phyloP scores from a whole-genome alignment of 2,329 filamentous ascomycete genomes.

The Scolecobasidium constrictum region DNA sequence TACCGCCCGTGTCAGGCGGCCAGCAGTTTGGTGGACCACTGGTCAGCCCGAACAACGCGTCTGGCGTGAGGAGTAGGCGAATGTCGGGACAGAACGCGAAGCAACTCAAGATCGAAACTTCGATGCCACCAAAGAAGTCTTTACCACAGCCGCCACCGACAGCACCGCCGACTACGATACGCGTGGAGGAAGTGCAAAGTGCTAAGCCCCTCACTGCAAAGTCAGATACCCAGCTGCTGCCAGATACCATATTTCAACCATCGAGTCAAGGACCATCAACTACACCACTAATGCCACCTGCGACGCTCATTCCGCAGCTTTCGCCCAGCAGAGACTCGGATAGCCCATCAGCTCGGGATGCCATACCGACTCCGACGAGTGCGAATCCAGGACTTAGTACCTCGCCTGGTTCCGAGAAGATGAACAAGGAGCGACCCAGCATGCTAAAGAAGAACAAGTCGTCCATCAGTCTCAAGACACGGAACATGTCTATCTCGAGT shows the following conservation, averaged over 20 bases:
- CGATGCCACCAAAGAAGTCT: conserved; percentile 24
- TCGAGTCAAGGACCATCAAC: background rate
- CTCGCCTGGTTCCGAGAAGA: conserved; percentile 9
- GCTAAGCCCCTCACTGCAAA: background rate
- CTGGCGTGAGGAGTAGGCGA: conserved; percentile 60
- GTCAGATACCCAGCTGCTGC: conserved; percentile 5
- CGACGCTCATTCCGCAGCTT: background rate
- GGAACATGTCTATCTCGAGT: conserved; percentile 59
- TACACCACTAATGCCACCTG: background rate
- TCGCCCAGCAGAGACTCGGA: conserved; percentile 1
- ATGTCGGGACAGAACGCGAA: conserved; percentile 71
- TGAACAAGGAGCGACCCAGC: conserved; percentile 12
- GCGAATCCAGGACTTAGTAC: conserved; percentile 9
- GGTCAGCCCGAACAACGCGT: background rate
- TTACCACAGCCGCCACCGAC: conserved; percentile 15
- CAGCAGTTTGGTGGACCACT: background rate
- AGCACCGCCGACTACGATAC: background rate
- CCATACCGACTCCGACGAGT: conserved; percentile 6
- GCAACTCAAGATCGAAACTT: conserved; percentile 82
- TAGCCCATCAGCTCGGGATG: background rate
- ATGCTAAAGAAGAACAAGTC: conserved; percentile 39
- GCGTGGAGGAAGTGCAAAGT: conserved; percentile 8
- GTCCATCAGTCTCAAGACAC: conserved; percentile 55
- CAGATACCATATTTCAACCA: conserved; percentile 6
- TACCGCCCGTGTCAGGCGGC: background rate